A percentile compares a stretch with the other conserved stretches of the same genome.
phyloP scores from a whole-genome alignment of 441 rosid genomes.

The Raphanus hybrid region DNA sequence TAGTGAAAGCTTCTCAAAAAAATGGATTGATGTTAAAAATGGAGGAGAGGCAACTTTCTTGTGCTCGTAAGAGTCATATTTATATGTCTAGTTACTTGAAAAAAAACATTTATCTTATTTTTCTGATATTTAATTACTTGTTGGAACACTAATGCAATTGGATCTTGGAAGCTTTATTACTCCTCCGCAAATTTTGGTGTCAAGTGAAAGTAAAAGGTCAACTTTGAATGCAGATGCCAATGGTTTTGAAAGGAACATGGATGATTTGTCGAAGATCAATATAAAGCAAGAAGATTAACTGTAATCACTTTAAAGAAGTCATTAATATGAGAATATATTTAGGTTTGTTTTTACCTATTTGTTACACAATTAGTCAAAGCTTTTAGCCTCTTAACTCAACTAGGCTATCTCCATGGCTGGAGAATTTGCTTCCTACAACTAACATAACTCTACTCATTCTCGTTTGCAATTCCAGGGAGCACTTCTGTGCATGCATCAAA shows the following conservation, averaged over 20 bases:
- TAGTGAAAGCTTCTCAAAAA: no score
- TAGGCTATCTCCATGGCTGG: background rate
- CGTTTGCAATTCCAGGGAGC: background rate
- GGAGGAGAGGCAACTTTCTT: background rate
- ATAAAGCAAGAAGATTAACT: background rate
- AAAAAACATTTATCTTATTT: background rate
- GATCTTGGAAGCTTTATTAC: background rate
- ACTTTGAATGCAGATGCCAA: background rate
- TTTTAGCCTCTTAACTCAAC: conserved; percentile 2
- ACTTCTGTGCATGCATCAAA: background rate
- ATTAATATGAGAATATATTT: background rate
- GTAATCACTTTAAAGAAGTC: background rate
- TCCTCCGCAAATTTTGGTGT: background rate
- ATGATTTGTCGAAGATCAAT: background rate
- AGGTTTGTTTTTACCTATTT: background rate
- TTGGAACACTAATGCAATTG: background rate
- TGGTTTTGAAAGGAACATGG: background rate
- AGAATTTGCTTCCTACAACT: background rate
- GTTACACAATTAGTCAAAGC: background rate
- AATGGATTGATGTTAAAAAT: background rate
- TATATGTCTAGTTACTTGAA: background rate
- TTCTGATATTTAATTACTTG: background rate
- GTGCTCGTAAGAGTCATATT: background rate
- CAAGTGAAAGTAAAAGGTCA: background rate
- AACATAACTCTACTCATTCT: background rate